Evolutionary conservation across 2,329 filamentous ascomycete genomes (phyloP).

Genomic region (Xylariomycetidae sp.): DNA sequence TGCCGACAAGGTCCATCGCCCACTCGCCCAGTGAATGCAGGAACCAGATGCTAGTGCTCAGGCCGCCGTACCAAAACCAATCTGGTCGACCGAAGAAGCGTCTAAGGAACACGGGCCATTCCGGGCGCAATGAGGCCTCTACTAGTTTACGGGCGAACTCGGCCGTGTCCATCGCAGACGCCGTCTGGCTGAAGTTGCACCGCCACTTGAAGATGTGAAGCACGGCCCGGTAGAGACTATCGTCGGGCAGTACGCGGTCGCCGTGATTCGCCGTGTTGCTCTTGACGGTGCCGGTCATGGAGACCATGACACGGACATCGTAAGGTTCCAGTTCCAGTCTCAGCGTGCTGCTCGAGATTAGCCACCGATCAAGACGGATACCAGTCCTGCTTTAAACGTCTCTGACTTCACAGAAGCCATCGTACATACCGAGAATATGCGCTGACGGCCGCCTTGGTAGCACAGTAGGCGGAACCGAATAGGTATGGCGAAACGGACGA

Average conservation of each 20-base stretch:
- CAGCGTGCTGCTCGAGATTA: no score
- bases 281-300: conserved; percentile 45
- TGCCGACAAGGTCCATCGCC: conserved; percentile 27
- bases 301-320: conserved; percentile 48
- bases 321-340: conserved; percentile 64
- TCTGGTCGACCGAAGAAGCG: conserved; percentile 31
- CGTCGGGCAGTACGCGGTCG: conserved; percentile 33
- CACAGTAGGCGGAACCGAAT: conserved; percentile 48
- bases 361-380: no score
- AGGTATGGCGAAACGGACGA: conserved; percentile 45
- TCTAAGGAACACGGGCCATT: conserved; percentile 26
- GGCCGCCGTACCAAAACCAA: conserved; percentile 34
- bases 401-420: no score
- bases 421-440: conserved; percentile 47
- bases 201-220: conserved; percentile 37
- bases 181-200: conserved; percentile 41
- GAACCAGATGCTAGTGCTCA: conserved; percentile 21
- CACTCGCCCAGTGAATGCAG: conserved; percentile 29
- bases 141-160: conserved; percentile 38
- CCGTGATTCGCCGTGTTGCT: conserved; percentile 39
- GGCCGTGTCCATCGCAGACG: conserved; percentile 34
- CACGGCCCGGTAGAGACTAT: conserved; percentile 41
- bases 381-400: no score
- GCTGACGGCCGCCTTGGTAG: conserved; percentile 49
- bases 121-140: conserved; percentile 29